Conservation (phyloP, 129 eudicot genomes). For the Mikania micrantha region DNA sequence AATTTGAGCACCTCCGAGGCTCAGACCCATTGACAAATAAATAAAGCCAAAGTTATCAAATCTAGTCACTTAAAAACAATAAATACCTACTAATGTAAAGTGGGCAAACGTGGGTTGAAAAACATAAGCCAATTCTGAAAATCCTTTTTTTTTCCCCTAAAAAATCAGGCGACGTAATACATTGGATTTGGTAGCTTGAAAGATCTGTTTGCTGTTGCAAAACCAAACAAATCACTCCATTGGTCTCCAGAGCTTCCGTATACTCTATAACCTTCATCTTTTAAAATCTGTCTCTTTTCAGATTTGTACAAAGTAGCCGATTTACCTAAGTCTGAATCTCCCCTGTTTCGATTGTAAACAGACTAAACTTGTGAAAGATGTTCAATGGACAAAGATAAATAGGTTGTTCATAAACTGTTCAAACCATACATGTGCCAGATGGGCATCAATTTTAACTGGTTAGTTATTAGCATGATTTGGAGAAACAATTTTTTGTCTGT, state of each 20-base stretch:
- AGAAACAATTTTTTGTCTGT: not conserved
- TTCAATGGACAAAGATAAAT: not conserved
- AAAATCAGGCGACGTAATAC: conserved; percentile 55
- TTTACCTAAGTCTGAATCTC: conserved; percentile 51
- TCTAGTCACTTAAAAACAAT: too few species aligned
- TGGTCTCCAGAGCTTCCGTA: conserved; percentile 89
- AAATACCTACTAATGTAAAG: too few species aligned
- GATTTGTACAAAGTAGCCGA: conserved; percentile 67
- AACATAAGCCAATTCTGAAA: too few species aligned
- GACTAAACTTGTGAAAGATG: not conserved
- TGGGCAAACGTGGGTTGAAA: not conserved
- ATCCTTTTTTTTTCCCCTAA: not conserved
- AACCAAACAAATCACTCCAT: conserved; percentile 87
- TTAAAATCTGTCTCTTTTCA: conserved; percentile 57
- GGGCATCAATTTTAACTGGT: not conserved
- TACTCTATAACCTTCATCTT: conserved; percentile 62
- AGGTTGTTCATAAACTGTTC: too few species aligned
- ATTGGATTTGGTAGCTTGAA: conserved; percentile 86
- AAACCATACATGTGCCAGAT: not conserved
- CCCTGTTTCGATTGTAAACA: conserved; percentile 43
- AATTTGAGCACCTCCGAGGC: too few species aligned
- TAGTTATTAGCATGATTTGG: too few species aligned
- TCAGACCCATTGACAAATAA: too few species aligned
- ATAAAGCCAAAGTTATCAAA: not conserved
- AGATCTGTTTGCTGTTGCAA: conserved; percentile 58